These are phyloP conservation scores for Ceratobasidium sp. DNA, from an alignment of 1,284 basidiomycete genomes.

Conservation along the genomic window DNA sequence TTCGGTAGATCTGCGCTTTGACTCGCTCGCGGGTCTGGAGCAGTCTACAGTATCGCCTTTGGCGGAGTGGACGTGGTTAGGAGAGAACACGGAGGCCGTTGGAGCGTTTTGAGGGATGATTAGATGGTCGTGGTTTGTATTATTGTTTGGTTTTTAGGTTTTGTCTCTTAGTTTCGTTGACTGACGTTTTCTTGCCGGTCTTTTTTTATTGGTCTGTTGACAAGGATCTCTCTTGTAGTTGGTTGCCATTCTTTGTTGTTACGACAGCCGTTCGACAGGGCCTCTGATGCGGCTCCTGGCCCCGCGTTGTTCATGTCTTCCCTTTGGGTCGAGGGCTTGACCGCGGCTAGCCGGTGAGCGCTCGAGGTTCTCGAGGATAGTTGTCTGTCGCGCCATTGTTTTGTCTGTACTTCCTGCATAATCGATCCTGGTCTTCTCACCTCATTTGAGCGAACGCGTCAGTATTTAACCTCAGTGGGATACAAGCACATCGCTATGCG, in stretches of 20 bases:
- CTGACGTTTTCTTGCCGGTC: slow-evolving; percentile 37
- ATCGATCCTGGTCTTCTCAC: slow-evolving; percentile 29
- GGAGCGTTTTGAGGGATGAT: slow-evolving; percentile 51
- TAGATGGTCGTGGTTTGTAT: slow-evolving; percentile 50
- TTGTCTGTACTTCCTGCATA: slow-evolving; percentile 30
- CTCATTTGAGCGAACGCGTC: not conserved
- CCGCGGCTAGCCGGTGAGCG: slow-evolving; percentile 42
- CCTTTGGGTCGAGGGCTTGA: slow-evolving; percentile 41
- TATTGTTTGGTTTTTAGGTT: slow-evolving; percentile 27
- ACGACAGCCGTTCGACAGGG: not conserved
- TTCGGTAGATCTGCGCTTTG: slow-evolving; percentile 35
- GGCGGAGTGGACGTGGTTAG: slow-evolving; percentile 44
- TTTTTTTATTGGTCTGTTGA: slow-evolving; percentile 38
- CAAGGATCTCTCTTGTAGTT: slow-evolving; percentile 26
- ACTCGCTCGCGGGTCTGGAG: slow-evolving; percentile 41
- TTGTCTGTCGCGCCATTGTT: slow-evolving; percentile 11
- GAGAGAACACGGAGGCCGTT: slow-evolving; percentile 35
- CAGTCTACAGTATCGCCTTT: slow-evolving; percentile 35
- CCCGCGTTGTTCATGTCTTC: slow-evolving; percentile 36
- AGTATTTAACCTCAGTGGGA: not conserved
- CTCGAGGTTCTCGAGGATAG: slow-evolving; percentile 11
- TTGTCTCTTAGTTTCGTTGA: slow-evolving; percentile 11
- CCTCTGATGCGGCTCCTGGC: slow-evolving; percentile 36
- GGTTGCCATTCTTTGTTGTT: slow-evolving; percentile 29
- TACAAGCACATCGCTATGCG: no score